phyloP scores from a whole-genome alignment of 23 red algal species.

The Agarophyton chilense region DNA sequence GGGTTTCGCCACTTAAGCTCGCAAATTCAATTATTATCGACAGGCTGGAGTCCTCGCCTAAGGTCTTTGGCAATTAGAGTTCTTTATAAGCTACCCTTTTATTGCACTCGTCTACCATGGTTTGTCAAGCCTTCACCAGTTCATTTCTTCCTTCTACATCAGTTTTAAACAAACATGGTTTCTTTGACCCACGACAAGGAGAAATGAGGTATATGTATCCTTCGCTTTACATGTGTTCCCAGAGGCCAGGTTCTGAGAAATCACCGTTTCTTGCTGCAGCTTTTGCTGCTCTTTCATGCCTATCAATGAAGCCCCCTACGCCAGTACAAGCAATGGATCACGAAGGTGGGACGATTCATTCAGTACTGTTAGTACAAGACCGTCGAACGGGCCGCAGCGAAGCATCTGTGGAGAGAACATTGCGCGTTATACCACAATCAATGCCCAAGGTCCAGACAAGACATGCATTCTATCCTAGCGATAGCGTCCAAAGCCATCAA shows the following conservation, averaged over 20 bases:
- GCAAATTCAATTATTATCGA: no score
- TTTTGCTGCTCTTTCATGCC: slow-evolving; percentile 11
- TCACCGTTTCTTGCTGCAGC: slow-evolving; percentile 23
- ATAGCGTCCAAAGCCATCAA: not conserved
- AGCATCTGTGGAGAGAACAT: not conserved
- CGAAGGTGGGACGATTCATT: not conserved
- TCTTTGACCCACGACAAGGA: not conserved
- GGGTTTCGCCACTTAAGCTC: no score
- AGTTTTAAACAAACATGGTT: not conserved
- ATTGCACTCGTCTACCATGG: not conserved
- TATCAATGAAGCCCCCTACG: not conserved
- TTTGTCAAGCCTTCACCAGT: slow-evolving; percentile 12
- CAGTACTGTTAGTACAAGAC: not conserved
- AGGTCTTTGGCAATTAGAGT: no score
- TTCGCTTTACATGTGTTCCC: slow-evolving; percentile 17
- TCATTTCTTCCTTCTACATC: slow-evolving; percentile 21
- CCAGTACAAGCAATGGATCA: not conserved
- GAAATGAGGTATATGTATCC: not conserved
- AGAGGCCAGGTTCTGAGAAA: not conserved
- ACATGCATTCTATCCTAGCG: not conserved
- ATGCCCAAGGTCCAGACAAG: not conserved
- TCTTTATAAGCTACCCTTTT: no score
- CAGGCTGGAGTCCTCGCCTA: no score
- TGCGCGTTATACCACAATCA: not conserved
- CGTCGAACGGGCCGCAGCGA: not conserved